phyloP scores from a whole-genome alignment of 1,139 yeast genomes.

The Geotrichum armillariae region DNA sequence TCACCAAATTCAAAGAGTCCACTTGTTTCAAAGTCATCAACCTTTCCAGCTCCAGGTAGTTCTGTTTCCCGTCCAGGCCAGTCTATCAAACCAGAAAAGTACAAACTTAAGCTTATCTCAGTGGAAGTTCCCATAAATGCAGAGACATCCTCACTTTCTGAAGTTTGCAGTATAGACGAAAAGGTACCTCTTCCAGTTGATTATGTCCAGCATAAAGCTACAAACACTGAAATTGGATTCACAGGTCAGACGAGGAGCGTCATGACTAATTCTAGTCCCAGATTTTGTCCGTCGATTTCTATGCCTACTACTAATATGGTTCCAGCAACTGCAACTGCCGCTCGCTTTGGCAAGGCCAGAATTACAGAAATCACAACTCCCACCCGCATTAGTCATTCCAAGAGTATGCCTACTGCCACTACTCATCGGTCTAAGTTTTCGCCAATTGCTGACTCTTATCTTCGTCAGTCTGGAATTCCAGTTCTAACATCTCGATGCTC shows the following conservation, averaged over 20 bases:
- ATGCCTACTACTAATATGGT: background rate
- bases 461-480: background rate
- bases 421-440: no score
- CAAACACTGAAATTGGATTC: background rate
- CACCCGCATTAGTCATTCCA: background rate
- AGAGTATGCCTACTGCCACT: no score
- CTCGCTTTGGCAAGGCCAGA: background rate
- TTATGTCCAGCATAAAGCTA: background rate
- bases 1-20: background rate
- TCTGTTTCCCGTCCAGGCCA: background rate
- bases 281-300: background rate
- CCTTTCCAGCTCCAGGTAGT: background rate
- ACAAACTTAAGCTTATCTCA: background rate
- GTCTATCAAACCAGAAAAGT: background rate
- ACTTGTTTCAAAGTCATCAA: background rate
- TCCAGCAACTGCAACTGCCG: background rate
- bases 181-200: background rate
- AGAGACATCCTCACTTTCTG: background rate
- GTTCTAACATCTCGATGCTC: background rate
- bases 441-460: no score
- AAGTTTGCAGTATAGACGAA: background rate
- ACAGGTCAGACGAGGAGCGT: background rate
- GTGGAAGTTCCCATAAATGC: background rate
- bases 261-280: background rate
- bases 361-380: background rate